These are phyloP conservation scores for Kodamaea alishanica DNA, from an alignment of 1,139 yeast species.

Conservation along the genomic window DNA sequence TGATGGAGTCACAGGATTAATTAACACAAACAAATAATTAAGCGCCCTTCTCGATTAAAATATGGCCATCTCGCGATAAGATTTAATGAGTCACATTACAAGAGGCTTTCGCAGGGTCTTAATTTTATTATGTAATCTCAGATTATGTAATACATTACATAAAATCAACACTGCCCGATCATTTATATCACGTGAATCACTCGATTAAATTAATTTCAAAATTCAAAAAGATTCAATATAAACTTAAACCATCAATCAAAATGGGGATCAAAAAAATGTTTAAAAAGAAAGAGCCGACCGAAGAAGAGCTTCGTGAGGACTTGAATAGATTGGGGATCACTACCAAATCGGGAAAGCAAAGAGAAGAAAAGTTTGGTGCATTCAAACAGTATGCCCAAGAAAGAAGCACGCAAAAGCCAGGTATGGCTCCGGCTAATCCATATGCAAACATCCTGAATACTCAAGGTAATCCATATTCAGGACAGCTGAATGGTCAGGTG, in stretches of 20 bases:
- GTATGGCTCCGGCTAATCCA: slow-evolving; percentile 46
- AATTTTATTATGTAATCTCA: too few relatives aligned
- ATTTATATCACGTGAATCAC: too few relatives aligned
- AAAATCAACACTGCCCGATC: too few relatives aligned
- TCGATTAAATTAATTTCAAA: too few relatives aligned
- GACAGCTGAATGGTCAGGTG: slow-evolving; percentile 6
- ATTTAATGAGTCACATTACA: too few relatives aligned
- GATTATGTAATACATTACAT: too few relatives aligned
- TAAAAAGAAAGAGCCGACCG: slow-evolving; percentile 60
- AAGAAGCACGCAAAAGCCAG: slow-evolving; percentile 36
- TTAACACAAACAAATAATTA: too few relatives aligned
- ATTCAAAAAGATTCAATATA: too few relatives aligned
- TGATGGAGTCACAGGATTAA: too few relatives aligned
- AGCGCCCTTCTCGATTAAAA: too few relatives aligned
- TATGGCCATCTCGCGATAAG: too few relatives aligned
- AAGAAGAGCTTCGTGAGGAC: slow-evolving; percentile 49
- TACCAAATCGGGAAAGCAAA: slow-evolving; percentile 35
- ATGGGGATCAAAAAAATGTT: slow-evolving; percentile 55
- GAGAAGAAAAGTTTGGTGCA: slow-evolving; percentile 62
- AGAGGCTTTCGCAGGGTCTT: too few relatives aligned
- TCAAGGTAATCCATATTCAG: slow-evolving; percentile 27
- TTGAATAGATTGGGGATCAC: slow-evolving; percentile 53
- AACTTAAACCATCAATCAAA: not conserved
- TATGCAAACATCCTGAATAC: slow-evolving; percentile 29
- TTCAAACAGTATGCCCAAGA: slow-evolving; percentile 60